phyloP scores from a whole-genome alignment of 2,329 filamentous ascomycete species.

The Macrophomina phaseolina region DNA sequence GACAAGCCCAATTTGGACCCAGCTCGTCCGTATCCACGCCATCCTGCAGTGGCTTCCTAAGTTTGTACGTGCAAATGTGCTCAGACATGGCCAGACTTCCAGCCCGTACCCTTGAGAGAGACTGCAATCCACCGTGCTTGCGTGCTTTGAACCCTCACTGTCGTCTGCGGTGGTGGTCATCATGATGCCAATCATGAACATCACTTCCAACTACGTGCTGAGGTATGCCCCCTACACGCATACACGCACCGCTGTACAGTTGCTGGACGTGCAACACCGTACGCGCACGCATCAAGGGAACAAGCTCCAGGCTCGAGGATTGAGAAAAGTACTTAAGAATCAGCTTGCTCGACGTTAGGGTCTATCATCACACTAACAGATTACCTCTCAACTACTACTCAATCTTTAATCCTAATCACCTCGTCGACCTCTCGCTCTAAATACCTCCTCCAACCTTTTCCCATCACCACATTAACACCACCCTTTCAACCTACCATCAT shows the following conservation, averaged over 20 bases:
- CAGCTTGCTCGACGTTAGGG: background rate
- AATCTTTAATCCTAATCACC: conserved; percentile 8
- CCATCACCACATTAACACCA: conserved; percentile 3
- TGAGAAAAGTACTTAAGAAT: conserved; percentile 6
- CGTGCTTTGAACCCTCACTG: conserved; percentile 6
- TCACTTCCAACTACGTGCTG: conserved; percentile 20
- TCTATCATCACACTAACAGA: conserved; percentile 8
- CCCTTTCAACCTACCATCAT: conserved; percentile 16
- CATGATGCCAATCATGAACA: conserved; percentile 8
- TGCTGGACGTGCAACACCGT: background rate
- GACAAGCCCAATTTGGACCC: conserved; percentile 10
- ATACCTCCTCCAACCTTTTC: background rate
- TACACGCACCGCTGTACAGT: background rate
- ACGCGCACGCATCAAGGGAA: background rate
- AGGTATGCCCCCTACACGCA: conserved; percentile 8
- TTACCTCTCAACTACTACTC: conserved; percentile 8
- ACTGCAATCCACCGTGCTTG: conserved; percentile 4
- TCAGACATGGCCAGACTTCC: conserved; percentile 1
- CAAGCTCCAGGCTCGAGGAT: background rate
- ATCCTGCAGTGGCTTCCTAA: conserved; percentile 13
- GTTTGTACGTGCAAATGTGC: conserved; percentile 3
- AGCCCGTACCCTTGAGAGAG: conserved; percentile 2
- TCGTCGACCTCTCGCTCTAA: background rate
- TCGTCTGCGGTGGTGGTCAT: conserved; percentile 11
- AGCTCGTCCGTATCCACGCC: conserved; percentile 18